phyloP scores from a whole-genome alignment of 495 filamentous ascomycete species.

The Hypoxylon trugodes region DNA sequence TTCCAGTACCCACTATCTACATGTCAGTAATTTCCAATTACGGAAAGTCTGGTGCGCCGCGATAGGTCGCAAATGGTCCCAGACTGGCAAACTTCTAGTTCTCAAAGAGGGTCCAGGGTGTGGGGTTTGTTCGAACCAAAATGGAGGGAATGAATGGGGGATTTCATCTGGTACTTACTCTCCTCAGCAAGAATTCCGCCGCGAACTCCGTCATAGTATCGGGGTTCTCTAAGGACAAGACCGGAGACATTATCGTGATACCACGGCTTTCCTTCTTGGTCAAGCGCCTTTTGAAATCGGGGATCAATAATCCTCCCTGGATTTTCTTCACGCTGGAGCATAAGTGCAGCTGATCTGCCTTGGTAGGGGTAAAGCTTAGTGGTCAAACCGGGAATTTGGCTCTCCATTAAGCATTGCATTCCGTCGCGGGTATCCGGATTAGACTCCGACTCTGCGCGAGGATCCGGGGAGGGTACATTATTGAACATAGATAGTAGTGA shows the following conservation, averaged over 20 bases:
- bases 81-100: not conserved
- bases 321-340: slow-evolving; percentile 83
- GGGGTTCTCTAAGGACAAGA: slow-evolving; percentile 66
- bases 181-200: slow-evolving; percentile 82
- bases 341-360: slow-evolving; percentile 79
- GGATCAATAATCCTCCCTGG: slow-evolving; percentile 75
- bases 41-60: slow-evolving; percentile 17
- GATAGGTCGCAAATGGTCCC: slow-evolving; percentile 45
- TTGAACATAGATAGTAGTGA: slow-evolving; percentile 90
- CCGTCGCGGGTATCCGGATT: slow-evolving; percentile 66
- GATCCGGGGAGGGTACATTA: slow-evolving; percentile 75
- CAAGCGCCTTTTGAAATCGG: slow-evolving; percentile 63
- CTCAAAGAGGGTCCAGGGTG: not conserved
- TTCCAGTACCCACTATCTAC: slow-evolving; percentile 67
- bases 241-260: slow-evolving; percentile 77
- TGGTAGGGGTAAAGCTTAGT: slow-evolving; percentile 81
- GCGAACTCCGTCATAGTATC: slow-evolving; percentile 74
- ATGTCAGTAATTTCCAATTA: slow-evolving; percentile 19
- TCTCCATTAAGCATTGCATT: slow-evolving; percentile 68
- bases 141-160: slow-evolving; percentile 50
- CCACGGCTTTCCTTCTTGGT: slow-evolving; percentile 69
- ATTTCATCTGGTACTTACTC: slow-evolving; percentile 47
- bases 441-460: slow-evolving; percentile 58
- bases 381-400: slow-evolving; percentile 66
- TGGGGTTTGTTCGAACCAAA: not conserved